phyloP scores from a whole-genome alignment of 345 rosid species.

The Turritis glabra region DNA sequence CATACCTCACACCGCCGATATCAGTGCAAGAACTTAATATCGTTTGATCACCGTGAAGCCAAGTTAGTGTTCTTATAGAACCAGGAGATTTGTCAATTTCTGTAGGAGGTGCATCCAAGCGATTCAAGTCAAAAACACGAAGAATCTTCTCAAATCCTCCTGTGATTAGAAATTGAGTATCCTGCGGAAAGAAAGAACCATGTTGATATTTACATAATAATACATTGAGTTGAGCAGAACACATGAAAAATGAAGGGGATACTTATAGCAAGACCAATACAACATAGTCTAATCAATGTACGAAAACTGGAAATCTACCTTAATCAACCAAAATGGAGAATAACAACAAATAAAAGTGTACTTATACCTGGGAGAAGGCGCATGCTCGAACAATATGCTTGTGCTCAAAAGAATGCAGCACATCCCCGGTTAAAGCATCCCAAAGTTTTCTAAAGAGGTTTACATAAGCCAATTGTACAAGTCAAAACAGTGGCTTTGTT shows the following conservation, averaged over 20 bases:
- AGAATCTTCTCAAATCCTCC: slow-evolving; percentile 41
- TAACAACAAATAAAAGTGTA: neutral
- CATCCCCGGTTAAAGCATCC: slow-evolving; percentile 93
- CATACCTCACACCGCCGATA: slow-evolving; percentile 93
- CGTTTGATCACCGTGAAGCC: slow-evolving; percentile 54
- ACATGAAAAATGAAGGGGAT: neutral
- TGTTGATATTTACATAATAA: neutral
- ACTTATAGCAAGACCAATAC: neutral
- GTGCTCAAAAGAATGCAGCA: slow-evolving; percentile 87
- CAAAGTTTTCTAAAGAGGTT: slow-evolving; percentile 63
- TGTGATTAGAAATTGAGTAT: slow-evolving; percentile 46
- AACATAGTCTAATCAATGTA: neutral
- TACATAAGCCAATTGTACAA: neutral
- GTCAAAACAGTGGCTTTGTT: too few species aligned
- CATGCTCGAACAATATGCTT: slow-evolving; percentile 92
- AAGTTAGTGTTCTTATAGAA: slow-evolving; percentile 40
- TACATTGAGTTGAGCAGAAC: neutral
- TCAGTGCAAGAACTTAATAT: slow-evolving; percentile 88
- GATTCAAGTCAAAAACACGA: slow-evolving; percentile 39
- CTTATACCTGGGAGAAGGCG: slow-evolving; percentile 74
- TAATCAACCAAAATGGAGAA: neutral
- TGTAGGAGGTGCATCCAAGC: slow-evolving; percentile 42
- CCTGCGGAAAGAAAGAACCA: slow-evolving; percentile 45
- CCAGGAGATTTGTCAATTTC: slow-evolving; percentile 45
- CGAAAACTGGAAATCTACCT: neutral